Base-by-base conservation (phyloP, 441 rosid species). In the Breynia disticha region DNA sequence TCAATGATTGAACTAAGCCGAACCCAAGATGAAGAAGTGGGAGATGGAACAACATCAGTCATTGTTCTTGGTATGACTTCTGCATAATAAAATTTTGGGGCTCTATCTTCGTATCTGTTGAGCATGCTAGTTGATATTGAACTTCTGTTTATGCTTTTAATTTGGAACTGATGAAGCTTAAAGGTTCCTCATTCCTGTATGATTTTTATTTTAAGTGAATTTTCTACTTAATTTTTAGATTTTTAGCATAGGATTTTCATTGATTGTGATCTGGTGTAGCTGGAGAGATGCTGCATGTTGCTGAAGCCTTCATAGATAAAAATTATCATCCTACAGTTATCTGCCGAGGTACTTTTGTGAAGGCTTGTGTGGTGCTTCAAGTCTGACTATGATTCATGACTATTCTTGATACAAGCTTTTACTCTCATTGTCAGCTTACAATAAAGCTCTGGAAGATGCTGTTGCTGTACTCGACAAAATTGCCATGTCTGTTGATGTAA, bases 281-380 rank as follows among this genome's bases (percentile, higher is more conserved):
- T 74, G 98, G 96, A 61, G 98, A 90, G 76, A 82, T 90, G 96
- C 93, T 90, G 38, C 98, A 90, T 68, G 98, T 90, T 62, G 98
- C 95, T 0, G 93, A 90, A 72, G 88, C 96, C 19, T 90, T 87
- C 63, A 70, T 90, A 55, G 81, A 87, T 53, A 90, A 90, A 71
- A 83, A 67, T 66, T 87, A 85, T 62, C 98, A 90, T 75, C 96
- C 98, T 9, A 85, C 96, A 4, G 98, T 90, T 7, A 87, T 90
- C 38, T 87, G 96, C 66, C 78, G 86, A 60, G 98, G 98, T 87
- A 72, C 64, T 43, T 19, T 6, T 13, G 8, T 9, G 16, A 12
- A 21, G 18, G 46, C 37, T 48, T 52, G 18, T 35, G 37, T 19
- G 7, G n/a, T 20, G 45, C 16, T 50, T 50, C 13, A 20, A 50